phyloP scores from a whole-genome alignment of 2,329 filamentous ascomycete genomes.

The Fusarium xyrophilum region DNA sequence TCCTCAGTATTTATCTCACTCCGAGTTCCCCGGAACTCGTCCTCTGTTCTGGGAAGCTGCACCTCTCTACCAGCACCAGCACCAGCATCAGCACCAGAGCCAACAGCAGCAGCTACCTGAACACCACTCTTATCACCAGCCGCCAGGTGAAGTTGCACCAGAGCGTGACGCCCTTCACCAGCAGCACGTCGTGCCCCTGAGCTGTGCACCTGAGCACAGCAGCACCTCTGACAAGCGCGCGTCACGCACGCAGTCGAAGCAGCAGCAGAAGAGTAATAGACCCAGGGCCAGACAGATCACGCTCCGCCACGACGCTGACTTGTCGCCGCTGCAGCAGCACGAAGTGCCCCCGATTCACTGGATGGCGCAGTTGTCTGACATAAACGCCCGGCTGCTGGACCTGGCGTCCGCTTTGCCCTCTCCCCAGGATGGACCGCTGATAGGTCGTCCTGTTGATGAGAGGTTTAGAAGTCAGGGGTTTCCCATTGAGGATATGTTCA shows the following conservation, averaged over 20 bases:
- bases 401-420: constrained; percentile 47
- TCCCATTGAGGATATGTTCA: constrained; percentile 52
- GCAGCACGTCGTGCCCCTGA: constrained; percentile 27
- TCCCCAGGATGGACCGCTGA: constrained; percentile 31
- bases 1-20: constrained; percentile 43
- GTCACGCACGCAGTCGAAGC: constrained; percentile 35
- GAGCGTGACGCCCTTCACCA: constrained; percentile 17
- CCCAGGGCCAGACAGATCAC: constrained; percentile 46
- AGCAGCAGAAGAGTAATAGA: constrained; percentile 17
- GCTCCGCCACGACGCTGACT: constrained; percentile 36
- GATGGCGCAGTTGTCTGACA: constrained; percentile 51
- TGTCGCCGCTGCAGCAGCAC: constrained; percentile 27
- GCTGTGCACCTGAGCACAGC: constrained; percentile 38
- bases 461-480: constrained; percentile 43
- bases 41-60: constrained; percentile 37
- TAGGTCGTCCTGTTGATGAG: constrained; percentile 33
- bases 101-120: neutral
- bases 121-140: constrained; percentile 14
- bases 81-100: neutral
- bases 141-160: constrained; percentile 25
- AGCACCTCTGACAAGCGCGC: constrained; percentile 37
- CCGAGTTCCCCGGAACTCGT: constrained; percentile 25
- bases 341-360: constrained; percentile 43
- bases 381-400: constrained; percentile 49
- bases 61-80: constrained; percentile 9